Conservation (phyloP, 768 basidiomycete species). For the Gelatoporia subvermispora region DNA sequence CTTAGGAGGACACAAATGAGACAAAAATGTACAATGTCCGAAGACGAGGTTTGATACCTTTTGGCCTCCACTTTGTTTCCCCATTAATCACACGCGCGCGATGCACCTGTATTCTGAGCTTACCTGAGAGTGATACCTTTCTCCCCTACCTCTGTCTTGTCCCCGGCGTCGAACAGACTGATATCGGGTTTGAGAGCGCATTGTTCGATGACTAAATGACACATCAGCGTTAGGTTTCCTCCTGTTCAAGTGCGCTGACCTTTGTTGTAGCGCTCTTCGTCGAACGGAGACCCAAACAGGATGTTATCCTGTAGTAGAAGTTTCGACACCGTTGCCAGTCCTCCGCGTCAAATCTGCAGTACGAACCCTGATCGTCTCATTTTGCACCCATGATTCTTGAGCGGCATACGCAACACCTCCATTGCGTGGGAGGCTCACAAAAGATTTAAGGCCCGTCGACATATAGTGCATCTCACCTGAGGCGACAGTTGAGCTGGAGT, state of each 20-base stretch:
- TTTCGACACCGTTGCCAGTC: slow-evolving; percentile 52
- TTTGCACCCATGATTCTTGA: slow-evolving; percentile 84
- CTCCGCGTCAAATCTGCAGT: slow-evolving; percentile 39
- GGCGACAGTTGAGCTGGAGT: background rate
- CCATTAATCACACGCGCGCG: background rate
- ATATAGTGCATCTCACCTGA: slow-evolving; percentile 53
- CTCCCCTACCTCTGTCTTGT: slow-evolving; percentile 49
- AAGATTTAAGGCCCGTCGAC: slow-evolving; percentile 48
- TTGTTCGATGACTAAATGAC: slow-evolving; percentile 31
- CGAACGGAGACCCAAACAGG: slow-evolving; percentile 43
- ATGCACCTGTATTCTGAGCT: background rate
- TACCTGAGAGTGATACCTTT: slow-evolving; percentile 36
- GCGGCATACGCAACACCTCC: slow-evolving; percentile 75
- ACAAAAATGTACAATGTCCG: no score
- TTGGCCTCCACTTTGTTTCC: slow-evolving; percentile 36
- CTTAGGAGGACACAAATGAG: no score
- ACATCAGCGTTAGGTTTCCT: no score
- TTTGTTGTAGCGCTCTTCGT: slow-evolving; percentile 41
- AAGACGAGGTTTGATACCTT: slow-evolving; percentile 34
- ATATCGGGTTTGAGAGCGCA: slow-evolving; percentile 30
- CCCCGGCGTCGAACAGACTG: slow-evolving; percentile 31
- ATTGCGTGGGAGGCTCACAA: slow-evolving; percentile 66
- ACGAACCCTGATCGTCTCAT: slow-evolving; percentile 62
- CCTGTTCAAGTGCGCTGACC: slow-evolving; percentile 23
- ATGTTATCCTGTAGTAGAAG: slow-evolving; percentile 49